These are phyloP conservation scores for Phylloporus sp. DNA, from an alignment of 768 basidiomycete species.

Conservation along the genomic window DNA sequence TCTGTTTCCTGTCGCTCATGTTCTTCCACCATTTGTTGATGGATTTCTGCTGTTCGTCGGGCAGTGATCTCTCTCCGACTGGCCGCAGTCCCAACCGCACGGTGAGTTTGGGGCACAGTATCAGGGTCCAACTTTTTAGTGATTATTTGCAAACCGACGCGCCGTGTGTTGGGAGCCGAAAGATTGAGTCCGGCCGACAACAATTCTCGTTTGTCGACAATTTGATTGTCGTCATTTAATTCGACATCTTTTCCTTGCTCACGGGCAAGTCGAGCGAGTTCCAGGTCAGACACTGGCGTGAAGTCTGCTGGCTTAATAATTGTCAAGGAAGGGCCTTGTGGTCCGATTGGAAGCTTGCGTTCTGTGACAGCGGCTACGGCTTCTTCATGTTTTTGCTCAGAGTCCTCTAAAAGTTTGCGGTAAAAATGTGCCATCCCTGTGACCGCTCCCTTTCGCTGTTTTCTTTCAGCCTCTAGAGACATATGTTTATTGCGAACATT, in stretches of 20 bases:
- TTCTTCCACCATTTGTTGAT: slow-evolving; percentile 75
- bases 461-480: slow-evolving; percentile 49
- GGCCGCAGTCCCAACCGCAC: slow-evolving; percentile 83
- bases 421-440: slow-evolving; percentile 87
- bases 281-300: slow-evolving; percentile 62
- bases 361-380: slow-evolving; percentile 69
- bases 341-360: slow-evolving; percentile 55
- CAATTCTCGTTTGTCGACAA: slow-evolving; percentile 92
- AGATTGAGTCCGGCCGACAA: slow-evolving; percentile 91
- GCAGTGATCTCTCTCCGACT: slow-evolving; percentile 79
- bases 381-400: slow-evolving; percentile 80
- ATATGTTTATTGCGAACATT: background rate
- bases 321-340: slow-evolving; percentile 61
- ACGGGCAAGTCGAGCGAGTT: slow-evolving; percentile 66
- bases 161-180: slow-evolving; percentile 75
- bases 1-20: slow-evolving; percentile 53
- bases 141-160: slow-evolving; percentile 46
- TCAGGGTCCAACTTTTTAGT: slow-evolving; percentile 24
- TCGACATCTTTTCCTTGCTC: slow-evolving; percentile 83
- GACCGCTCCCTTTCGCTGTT: slow-evolving; percentile 54
- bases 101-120: slow-evolving; percentile 47
- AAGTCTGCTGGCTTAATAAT: slow-evolving; percentile 71
- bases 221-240: slow-evolving; percentile 95
- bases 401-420: slow-evolving; percentile 70
- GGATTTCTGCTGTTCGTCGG: slow-evolving; percentile 74